Conservation (phyloP, 2,329 filamentous ascomycete genomes). For the Diaporthe humulicola region DNA sequence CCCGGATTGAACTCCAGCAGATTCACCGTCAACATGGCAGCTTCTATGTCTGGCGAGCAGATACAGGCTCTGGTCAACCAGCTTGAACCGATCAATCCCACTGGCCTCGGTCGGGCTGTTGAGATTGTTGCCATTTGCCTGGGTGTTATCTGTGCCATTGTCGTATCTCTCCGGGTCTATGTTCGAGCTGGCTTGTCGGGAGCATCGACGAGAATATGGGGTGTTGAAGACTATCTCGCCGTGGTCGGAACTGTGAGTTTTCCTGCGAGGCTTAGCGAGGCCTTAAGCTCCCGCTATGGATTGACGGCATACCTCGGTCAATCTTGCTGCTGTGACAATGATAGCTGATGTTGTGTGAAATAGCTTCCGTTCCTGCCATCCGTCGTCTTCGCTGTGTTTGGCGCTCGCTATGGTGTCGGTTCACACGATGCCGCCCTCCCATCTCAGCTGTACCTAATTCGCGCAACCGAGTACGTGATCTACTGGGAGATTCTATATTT, state of each 20-base stretch:
- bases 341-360: background rate
- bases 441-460: background rate
- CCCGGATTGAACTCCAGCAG: background rate
- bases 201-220: slow-evolving; percentile 1
- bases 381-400: background rate
- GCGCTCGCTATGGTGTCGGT: background rate
- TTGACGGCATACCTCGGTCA: background rate
- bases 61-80: slow-evolving; percentile 5
- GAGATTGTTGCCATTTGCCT: background rate
- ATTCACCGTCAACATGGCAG: background rate
- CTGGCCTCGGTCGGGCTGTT: background rate
- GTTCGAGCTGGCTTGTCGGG: slow-evolving; percentile 8
- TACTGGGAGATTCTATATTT: slow-evolving; percentile 6
- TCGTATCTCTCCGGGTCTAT: background rate
- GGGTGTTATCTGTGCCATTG: background rate
- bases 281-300: background rate
- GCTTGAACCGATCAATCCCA: slow-evolving; percentile 1
- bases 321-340: background rate
- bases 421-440: background rate
- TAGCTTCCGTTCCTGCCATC: slow-evolving; percentile 2
- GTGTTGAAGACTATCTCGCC: background rate
- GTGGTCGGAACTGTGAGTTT: background rate
- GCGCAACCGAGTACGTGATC: background rate
- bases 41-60: slow-evolving; percentile 11
- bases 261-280: background rate